A percentile compares a stretch with the other conserved stretches of the same genome.
Evolutionary conservation across 495 filamentous ascomycete genomes (phyloP).

Genomic region (Penicillium flavigenum): DNA sequence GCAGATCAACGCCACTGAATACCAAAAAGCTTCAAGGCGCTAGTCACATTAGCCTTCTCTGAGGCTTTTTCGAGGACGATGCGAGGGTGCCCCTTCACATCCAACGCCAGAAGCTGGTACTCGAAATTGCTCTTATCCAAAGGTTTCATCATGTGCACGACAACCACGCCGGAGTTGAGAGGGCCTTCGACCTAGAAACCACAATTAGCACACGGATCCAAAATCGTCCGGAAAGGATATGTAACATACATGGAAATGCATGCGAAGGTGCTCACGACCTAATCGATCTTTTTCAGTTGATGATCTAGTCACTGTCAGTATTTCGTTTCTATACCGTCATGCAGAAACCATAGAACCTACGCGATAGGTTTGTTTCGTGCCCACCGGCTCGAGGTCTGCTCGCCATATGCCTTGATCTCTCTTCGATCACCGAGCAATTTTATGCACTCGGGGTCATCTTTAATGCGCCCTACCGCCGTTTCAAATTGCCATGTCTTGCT

Average conservation of each 20-base stretch:
- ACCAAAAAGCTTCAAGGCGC: conserved; percentile 50
- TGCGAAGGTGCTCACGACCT: conserved; percentile 77
- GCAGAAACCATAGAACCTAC: conserved; percentile 46
- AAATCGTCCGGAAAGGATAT: not conserved
- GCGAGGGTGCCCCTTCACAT: conserved; percentile 61
- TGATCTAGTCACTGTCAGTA: conserved; percentile 46
- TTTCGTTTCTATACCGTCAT: not conserved
- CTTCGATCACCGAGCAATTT: conserved; percentile 72
- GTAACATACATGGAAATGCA: conserved; percentile 77
- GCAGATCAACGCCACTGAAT: conserved; percentile 50
- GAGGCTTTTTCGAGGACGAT: conserved; percentile 49
- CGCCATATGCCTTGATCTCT: conserved; percentile 80
- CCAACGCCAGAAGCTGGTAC: conserved; percentile 78
- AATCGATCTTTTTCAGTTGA: conserved; percentile 63
- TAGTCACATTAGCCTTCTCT: conserved; percentile 40
- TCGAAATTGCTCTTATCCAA: conserved; percentile 65
- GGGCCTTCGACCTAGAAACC: conserved; percentile 73
- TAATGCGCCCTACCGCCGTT: conserved; percentile 76
- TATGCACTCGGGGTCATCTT: conserved; percentile 64
- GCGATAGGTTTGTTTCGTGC: conserved; percentile 79
- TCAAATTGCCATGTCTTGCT: conserved; percentile 88
- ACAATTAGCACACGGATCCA: conserved; percentile 11
- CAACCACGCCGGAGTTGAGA: conserved; percentile 67
- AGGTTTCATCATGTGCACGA: conserved; percentile 71
- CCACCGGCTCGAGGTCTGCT: conserved; percentile 81